phyloP scores from a whole-genome alignment of 2,329 filamentous ascomycete species.

The Fusarium musae region DNA sequence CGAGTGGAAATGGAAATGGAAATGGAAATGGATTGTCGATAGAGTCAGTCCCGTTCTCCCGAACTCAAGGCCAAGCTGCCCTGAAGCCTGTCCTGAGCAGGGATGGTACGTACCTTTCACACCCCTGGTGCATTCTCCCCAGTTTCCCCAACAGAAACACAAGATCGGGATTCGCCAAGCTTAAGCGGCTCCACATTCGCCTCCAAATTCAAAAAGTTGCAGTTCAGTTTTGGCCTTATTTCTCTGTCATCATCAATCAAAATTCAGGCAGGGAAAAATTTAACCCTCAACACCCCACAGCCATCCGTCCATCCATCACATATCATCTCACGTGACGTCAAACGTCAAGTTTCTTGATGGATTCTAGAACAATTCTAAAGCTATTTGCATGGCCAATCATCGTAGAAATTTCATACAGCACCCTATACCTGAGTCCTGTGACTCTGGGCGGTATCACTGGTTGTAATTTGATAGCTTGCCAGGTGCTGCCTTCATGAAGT shows the following conservation, averaged over 20 bases:
- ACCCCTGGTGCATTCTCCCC: conserved; percentile 34
- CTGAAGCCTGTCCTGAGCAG: not conserved
- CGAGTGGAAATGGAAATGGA: not conserved
- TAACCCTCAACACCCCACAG: not conserved
- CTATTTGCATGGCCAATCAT: not conserved
- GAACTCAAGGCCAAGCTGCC: not conserved
- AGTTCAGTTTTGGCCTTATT: conserved; percentile 5
- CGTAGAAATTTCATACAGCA: not conserved
- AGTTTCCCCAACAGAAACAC: conserved; percentile 46
- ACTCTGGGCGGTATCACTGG: not conserved
- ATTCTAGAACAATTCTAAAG: conserved; percentile 21
- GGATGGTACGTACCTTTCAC: conserved; percentile 19
- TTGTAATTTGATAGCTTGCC: not conserved
- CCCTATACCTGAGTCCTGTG: not conserved
- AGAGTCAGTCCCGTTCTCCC: conserved; percentile 29
- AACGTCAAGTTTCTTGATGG: not conserved
- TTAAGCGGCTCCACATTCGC: conserved; percentile 9
- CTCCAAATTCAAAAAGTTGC: not conserved
- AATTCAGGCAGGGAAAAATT: conserved; percentile 9
- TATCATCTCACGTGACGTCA: conserved; percentile 19
- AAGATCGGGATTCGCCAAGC: conserved; percentile 43
- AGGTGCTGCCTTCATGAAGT: not conserved
- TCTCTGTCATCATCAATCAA: not conserved
- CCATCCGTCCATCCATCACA: not conserved
- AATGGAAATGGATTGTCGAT: conserved; percentile 2